Evolutionary conservation across 1,139 yeast species (phyloP).

Genomic region (Kodamaea fungicola): DNA sequence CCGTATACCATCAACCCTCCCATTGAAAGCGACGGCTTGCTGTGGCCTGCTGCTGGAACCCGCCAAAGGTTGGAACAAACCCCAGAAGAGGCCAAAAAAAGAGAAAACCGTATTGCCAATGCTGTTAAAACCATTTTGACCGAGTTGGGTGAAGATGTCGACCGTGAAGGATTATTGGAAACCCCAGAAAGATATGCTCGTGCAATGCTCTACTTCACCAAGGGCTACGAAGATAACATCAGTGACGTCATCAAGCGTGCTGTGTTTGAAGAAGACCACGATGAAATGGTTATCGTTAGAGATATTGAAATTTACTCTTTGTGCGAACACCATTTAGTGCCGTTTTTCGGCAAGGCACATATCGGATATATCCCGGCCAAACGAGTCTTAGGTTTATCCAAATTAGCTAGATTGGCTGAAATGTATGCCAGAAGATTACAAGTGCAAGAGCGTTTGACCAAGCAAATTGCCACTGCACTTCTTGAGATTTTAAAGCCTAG

Average conservation of each 20-base stretch:
- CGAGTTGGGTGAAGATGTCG: conserved; percentile 90
- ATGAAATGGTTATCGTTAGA: conserved; percentile 96
- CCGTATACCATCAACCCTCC: conserved; percentile 84
- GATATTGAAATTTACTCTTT: conserved; percentile 90
- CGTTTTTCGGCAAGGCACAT: conserved; percentile 94
- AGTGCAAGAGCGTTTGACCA: conserved; percentile 94
- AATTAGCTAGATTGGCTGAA: conserved; percentile 92
- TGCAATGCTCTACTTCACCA: conserved; percentile 93
- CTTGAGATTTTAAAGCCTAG: conserved; percentile 87
- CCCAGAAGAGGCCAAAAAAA: conserved; percentile 52
- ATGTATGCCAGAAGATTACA: conserved; percentile 95
- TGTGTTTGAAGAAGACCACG: conserved; percentile 96
- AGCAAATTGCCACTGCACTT: conserved; percentile 95
- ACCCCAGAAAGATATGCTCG: conserved; percentile 96
- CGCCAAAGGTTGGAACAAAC: conserved; percentile 67
- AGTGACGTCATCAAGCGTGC: conserved; percentile 91
- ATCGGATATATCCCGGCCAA: conserved; percentile 96
- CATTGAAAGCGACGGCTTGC: conserved; percentile 83
- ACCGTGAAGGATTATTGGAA: conserved; percentile 84
- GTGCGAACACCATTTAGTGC: conserved; percentile 97
- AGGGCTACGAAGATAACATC: conserved; percentile 92
- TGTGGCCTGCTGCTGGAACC: conserved; percentile 95
- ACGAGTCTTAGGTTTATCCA: conserved; percentile 89
- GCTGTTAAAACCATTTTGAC: conserved; percentile 80
- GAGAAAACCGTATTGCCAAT: conserved; percentile 74